Conservation (phyloP, 208 protist species). For the Crithidia fasciculata region DNA sequence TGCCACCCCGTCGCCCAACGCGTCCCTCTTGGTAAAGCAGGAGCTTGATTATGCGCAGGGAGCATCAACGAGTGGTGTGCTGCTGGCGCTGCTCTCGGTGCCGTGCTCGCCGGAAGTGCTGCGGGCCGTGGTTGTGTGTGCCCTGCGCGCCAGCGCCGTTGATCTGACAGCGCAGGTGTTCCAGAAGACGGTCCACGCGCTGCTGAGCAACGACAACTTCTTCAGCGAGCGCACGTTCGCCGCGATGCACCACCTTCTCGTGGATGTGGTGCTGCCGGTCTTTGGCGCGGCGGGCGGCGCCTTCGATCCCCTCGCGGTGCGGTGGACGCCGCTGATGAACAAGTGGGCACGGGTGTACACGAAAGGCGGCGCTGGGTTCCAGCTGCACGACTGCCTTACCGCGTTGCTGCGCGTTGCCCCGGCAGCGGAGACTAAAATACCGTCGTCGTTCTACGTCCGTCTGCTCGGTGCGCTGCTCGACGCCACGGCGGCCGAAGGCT, state of each 20-base stretch:
- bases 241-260: conserved; percentile 55
- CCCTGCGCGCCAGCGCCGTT: conserved; percentile 22
- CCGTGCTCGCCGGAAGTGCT: conserved; percentile 34
- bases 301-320: conserved; percentile 62
- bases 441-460: conserved; percentile 61
- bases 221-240: conserved; percentile 51
- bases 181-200: conserved; percentile 39
- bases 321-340: conserved; percentile 80
- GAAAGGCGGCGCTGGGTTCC: conserved; percentile 43
- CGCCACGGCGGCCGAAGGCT: not conserved
- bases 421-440: conserved; percentile 60
- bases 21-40: conserved; percentile 11
- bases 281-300: conserved; percentile 3
- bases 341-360: conserved; percentile 79
- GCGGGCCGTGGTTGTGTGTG: conserved; percentile 27
- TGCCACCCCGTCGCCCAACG: conserved; percentile 7
- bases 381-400: conserved; percentile 45
- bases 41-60: conserved; percentile 7
- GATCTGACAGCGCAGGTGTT: conserved; percentile 36
- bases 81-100: conserved; percentile 28
- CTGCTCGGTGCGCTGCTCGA: conserved; percentile 77
- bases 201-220: conserved; percentile 80
- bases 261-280: conserved; percentile 33
- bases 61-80: conserved; percentile 4
- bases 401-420: conserved; percentile 44